Base-by-base conservation (phyloP, 2,329 filamentous ascomycete species). In the Aspergillus thermomutatus region DNA sequence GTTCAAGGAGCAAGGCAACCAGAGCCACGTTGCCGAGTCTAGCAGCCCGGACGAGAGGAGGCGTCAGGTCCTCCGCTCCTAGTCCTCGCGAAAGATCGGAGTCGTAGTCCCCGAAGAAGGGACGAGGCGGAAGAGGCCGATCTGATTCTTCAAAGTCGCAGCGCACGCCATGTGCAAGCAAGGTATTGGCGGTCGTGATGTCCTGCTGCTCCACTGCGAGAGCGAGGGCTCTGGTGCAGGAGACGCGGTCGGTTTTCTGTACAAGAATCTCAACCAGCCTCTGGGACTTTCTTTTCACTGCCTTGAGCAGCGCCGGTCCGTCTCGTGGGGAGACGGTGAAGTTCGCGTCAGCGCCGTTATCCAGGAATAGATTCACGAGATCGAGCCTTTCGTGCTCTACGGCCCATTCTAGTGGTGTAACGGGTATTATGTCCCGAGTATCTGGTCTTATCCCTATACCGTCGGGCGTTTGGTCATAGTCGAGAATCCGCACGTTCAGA, bases 91-190 rank as follows among this genome's bases (percentile, higher is more conserved):
- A 26, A 23, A 53, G 41, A 52, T 46, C 21, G 14, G 40, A 49
- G 50, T 52, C 54, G 47, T 48, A 52, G 53, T 49, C 26, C 27
- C 48, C 40, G 54, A 46, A 31, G 50, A 23, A 49, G 34, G 51
- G 55, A 57, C 48, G 6, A 14, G 28, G 34, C 17, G 57, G 57
- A 48, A 57, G 48, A 41, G 62, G 57, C 55, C 58, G 58, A 54
- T 65, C 61, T 37, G 47, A 53, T 51, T 65, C 60, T 58, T 64
- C 52, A 56, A 65, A 65, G 52, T 54, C 52, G 10, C 31, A 49
- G 19, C 8, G 14, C 9, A 54, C 52, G 6, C 28, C 17, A n/a
- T 54, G 31, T 40, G 28, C 8, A n/a, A 54, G 31, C 27, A 54
- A 28, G 28, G 37, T 54, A 8, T 27, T 54, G 11, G 52, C 28